Conservation (phyloP, 2,329 filamentous ascomycete species). For the Sclerotinia glacialis region DNA sequence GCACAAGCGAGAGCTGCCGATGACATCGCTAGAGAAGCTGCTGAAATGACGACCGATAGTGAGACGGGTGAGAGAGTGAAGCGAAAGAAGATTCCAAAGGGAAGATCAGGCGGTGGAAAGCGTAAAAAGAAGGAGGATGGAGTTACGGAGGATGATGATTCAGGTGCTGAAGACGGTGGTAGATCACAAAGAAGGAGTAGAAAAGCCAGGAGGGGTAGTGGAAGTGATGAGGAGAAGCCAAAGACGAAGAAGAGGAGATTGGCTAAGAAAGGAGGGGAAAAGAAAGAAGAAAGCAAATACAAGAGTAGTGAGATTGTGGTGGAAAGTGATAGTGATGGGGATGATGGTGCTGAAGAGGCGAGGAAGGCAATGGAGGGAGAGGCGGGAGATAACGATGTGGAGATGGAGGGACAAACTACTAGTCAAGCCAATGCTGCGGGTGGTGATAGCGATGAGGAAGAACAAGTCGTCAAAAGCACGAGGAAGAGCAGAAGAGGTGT, state of each 20-base stretch:
- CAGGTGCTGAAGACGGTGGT: constrained; percentile 30
- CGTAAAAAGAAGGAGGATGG: constrained; percentile 44
- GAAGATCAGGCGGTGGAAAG: constrained; percentile 43
- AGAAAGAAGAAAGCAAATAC: constrained; percentile 37
- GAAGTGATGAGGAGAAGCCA: constrained; percentile 40
- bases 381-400: constrained; percentile 26
- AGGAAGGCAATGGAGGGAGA: constrained; percentile 28
- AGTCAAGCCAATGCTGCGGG: background rate
- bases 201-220: constrained; percentile 34
- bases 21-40: constrained; percentile 64
- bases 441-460: constrained; percentile 33
- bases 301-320: constrained; percentile 41
- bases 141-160: constrained; percentile 38
- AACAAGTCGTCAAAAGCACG: constrained; percentile 29
- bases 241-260: constrained; percentile 40
- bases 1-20: constrained; percentile 71
- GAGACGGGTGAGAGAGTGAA: constrained; percentile 81
- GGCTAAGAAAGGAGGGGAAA: constrained; percentile 35
- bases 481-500: constrained; percentile 35
- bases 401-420: constrained; percentile 25
- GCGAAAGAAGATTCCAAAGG: constrained; percentile 63
- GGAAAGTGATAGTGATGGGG: constrained; percentile 39
- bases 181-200: constrained; percentile 14
- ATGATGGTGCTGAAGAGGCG: constrained; percentile 37
- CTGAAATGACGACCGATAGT: constrained; percentile 76